phyloP scores from a whole-genome alignment of 129 eudicot species.

The Escallonia rubra region DNA sequence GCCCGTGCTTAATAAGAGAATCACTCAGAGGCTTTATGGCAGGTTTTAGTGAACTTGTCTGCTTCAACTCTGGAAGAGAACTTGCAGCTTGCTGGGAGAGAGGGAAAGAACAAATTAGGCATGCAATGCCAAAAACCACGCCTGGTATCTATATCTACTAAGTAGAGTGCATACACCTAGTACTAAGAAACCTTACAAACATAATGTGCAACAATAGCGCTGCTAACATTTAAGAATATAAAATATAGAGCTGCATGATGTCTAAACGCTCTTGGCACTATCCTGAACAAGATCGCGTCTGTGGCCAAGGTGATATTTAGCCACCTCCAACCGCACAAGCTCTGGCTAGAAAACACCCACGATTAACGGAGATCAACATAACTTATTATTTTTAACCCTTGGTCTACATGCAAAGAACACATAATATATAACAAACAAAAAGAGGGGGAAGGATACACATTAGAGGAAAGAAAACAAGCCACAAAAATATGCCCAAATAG shows the following conservation, averaged over 20 bases:
- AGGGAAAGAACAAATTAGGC: slow-evolving; percentile 6
- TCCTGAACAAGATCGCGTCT: not conserved
- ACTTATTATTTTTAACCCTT: too few relatives aligned
- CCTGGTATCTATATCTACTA: not conserved
- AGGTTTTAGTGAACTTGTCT: slow-evolving; percentile 42
- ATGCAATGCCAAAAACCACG: slow-evolving; percentile 1
- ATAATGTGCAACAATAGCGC: too few relatives aligned
- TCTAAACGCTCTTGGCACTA: slow-evolving; percentile 1
- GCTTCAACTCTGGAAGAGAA: slow-evolving; percentile 60
- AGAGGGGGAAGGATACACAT: too few relatives aligned
- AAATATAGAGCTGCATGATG: not conserved
- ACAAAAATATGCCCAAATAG: too few relatives aligned
- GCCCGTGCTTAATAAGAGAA: slow-evolving; percentile 68
- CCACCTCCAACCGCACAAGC: too few relatives aligned
- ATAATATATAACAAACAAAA: too few relatives aligned
- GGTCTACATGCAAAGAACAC: too few relatives aligned
- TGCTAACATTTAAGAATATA: not conserved
- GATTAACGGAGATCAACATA: too few relatives aligned
- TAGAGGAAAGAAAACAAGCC: too few relatives aligned
- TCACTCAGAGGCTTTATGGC: slow-evolving; percentile 70
- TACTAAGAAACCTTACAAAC: not conserved
- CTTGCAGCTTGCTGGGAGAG: slow-evolving; percentile 66
- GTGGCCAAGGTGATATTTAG: not conserved
- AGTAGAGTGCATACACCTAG: not conserved
- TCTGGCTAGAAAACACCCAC: too few relatives aligned